Evolutionary conservation across 2,329 filamentous ascomycete genomes (phyloP), one percentile per base, ranked within the genome.

Genomic region (Epicoccum sorghinum): DNA sequence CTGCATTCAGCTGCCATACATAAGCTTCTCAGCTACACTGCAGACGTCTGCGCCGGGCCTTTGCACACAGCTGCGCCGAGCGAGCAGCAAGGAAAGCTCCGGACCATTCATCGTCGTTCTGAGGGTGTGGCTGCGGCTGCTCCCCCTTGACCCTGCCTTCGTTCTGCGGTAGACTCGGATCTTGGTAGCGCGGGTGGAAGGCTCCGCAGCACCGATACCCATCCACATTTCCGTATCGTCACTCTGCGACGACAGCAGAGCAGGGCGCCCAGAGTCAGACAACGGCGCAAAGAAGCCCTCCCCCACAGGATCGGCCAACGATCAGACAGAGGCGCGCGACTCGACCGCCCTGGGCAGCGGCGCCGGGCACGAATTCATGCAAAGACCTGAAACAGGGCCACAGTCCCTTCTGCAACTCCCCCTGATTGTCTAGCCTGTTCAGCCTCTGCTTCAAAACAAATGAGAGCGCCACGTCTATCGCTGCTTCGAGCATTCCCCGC

Each of bases 401-500:
- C 55, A 42, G 43, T 54, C 56, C 60, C 55, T 49, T 30, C 58
- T 55, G 62, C 63, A 59, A 56, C 61, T 65, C 64, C 69, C 69
- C 70, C 70, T 72, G 66, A 66, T 64, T 57, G 55, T 48, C 59
- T 52, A 59, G 57, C 52, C 66, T 63, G 18, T 60, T 27, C 60
- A 55, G 58, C 60, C 46, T 46, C 59, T 63, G 66, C 58, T 60
- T 68, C 66, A 67, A 68, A 70, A 67, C 64, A 65, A 61, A 66
- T 65, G 65, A 63, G 55, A 55, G 36, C 50, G 58, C 60, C 59
- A 52, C 60, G 48, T 50, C 54, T 38, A 55, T 47, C 47, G 44
- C 59, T 45, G 39, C 47, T 57, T 55, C 55, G 54, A 46, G 46
- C 52, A 46, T 59, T 53, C 57, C 56, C 54, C 39, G 46, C 59